Percentiles rank a stretch among this genome's conserved stretches.
Conservation (phyloP, 352 stramenopile genomes). For the Phytophthora hibernalis region DNA sequence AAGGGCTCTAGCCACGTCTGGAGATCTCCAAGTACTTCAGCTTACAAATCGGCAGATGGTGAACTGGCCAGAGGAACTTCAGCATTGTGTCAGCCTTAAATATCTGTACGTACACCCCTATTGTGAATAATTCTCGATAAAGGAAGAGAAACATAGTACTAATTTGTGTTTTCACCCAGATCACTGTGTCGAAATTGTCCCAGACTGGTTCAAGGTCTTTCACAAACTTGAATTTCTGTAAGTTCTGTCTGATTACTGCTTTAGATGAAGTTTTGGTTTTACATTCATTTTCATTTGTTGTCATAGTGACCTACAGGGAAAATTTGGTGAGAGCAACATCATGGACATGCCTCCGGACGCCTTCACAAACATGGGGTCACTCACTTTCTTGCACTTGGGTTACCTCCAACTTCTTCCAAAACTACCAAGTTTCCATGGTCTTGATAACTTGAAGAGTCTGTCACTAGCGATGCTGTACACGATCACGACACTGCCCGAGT, state of each 20-base stretch:
- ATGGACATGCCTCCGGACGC: no score
- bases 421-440: slow-evolving; percentile 31
- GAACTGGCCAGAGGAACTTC: slow-evolving; percentile 19
- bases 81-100: no score
- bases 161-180: background rate
- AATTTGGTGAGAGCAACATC: slow-evolving; percentile 16
- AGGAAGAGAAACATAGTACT: background rate
- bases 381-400: slow-evolving; percentile 43
- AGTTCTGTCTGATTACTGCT: background rate
- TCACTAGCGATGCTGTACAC: slow-evolving; percentile 12
- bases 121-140: background rate
- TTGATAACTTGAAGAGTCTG: slow-evolving; percentile 33
- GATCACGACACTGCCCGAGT: slow-evolving; percentile 2
- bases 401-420: slow-evolving; percentile 10
- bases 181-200: slow-evolving; percentile 20
- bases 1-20: slow-evolving; percentile 14
- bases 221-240: slow-evolving; percentile 40
- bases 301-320: slow-evolving; percentile 5
- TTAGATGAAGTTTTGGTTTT: background rate
- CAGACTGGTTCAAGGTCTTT: slow-evolving; percentile 21
- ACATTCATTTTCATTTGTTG: slow-evolving; percentile 16
- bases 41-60: slow-evolving; percentile 25
- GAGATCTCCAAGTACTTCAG: slow-evolving; percentile 18
- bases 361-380: slow-evolving; percentile 24
- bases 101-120: slow-evolving; percentile 11